phyloP scores from a whole-genome alignment of 2,329 filamentous ascomycete species.

The Aspergillus sp. region DNA sequence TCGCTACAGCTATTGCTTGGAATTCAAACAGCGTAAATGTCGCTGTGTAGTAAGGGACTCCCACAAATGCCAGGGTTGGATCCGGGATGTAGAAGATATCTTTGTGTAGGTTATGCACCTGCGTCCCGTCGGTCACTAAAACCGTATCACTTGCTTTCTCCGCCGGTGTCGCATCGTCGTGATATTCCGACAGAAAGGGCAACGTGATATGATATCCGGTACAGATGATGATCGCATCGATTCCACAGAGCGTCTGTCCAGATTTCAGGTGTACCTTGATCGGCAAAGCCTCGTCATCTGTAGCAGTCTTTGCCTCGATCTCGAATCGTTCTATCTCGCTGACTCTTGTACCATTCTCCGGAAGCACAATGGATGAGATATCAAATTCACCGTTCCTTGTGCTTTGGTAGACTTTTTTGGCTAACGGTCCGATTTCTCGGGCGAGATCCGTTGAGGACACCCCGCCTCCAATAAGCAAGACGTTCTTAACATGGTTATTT shows the following conservation, averaged over 20 bases:
- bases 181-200: conserved; percentile 61
- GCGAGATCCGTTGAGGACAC: conserved; percentile 59
- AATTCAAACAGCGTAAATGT: conserved; percentile 72
- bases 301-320: background rate
- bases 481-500: conserved; percentile 49
- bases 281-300: conserved; percentile 46
- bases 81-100: conserved; percentile 73
- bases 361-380: conserved; percentile 56
- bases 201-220: conserved; percentile 71
- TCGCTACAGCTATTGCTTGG: conserved; percentile 64
- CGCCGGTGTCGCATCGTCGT: conserved; percentile 47
- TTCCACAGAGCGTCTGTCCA: conserved; percentile 54
- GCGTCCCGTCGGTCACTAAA: conserved; percentile 65
- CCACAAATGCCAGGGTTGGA: conserved; percentile 64
- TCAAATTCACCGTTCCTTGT: conserved; percentile 65
- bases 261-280: conserved; percentile 56
- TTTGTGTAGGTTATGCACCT: conserved; percentile 67
- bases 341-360: conserved; percentile 55
- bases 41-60: conserved; percentile 65
- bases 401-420: conserved; percentile 55
- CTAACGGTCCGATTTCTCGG: conserved; percentile 51
- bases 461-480: conserved; percentile 59
- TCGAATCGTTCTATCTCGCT: conserved; percentile 55
- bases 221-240: conserved; percentile 65
- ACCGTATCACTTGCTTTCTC: conserved; percentile 55